Base-by-base conservation (phyloP, 768 basidiomycete genomes). In the Lentinula lateritia region DNA sequence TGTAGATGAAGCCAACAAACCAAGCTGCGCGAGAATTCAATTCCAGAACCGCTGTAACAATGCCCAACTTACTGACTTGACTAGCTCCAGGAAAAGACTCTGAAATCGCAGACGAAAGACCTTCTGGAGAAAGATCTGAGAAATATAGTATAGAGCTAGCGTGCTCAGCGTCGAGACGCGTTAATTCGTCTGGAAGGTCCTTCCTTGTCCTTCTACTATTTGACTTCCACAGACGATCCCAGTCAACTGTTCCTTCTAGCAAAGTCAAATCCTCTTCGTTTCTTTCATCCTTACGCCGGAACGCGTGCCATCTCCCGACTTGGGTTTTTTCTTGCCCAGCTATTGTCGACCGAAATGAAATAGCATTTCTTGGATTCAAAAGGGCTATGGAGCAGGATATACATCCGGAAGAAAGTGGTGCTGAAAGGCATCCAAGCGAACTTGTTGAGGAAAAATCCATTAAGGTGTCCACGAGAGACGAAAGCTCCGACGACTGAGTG, bases 231-330 rank as follows among this genome's bases (percentile, higher is more conserved):
- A 85, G 68, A 52, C 75, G 74, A 6, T 80, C 77, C 86, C 87
- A 88, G 57, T 80, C 71, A 39, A 80, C 52, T 1, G 16, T 5
- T 13, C 38, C 55, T 57, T 63, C 58, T 20, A 55, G 55, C 16
- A 55, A 23, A 7, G 16, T 28, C 48, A 32, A 48, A 13, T 63
- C 66, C 20, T 32, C 55, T 10, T 28, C 23, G 28, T 58, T 18
- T 2, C 34, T 50, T 9, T 71, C 66, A 39, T 71, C 65, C 65
- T 74, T 75, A 66, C 79, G 75, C 62, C 81, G 71, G 64, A 83
- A 81, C 16, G 87, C 79, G 68, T 89, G 87, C 87, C 87, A 87
- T 50, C 89, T 77, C 34, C 90, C 90, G 12, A 92, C 89, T 66
- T 88, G 86, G 2, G 80, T 71, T 15, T 81, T 74, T n/a, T 74